phyloP scores from a whole-genome alignment of 768 basidiomycete species.

The Tricholoma matsutake region DNA sequence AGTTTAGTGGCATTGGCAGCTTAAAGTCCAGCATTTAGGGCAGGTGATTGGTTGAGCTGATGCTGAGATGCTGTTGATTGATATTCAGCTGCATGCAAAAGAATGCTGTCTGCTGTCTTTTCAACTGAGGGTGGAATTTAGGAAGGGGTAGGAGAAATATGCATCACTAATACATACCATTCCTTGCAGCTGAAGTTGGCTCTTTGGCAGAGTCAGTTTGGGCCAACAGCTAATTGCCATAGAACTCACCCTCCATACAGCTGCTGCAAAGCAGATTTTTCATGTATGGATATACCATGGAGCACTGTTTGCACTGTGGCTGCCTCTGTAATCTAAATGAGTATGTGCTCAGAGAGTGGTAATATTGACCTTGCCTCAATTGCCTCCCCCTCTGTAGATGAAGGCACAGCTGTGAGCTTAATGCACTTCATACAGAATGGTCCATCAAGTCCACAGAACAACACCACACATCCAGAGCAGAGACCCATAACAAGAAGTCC shows the following conservation, averaged over 20 bases:
- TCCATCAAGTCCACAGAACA: background rate
- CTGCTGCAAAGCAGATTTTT: background rate
- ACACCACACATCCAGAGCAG: background rate
- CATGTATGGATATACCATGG: background rate
- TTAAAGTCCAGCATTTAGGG: background rate
- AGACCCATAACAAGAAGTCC: background rate
- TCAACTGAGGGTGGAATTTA: background rate
- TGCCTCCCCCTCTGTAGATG: background rate
- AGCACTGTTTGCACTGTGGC: background rate
- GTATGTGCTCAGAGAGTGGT: no score
- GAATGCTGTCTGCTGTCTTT: background rate
- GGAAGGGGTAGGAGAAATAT: background rate
- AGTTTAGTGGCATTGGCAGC: slow-evolving; percentile 1
- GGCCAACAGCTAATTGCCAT: background rate
- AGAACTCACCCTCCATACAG: background rate
- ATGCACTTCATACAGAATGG: background rate
- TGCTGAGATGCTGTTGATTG: background rate
- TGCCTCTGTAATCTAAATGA: background rate
- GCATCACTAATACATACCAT: background rate
- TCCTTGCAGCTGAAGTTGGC: background rate
- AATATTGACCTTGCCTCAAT: no score
- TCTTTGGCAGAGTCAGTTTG: background rate
- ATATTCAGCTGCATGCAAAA: slow-evolving; percentile 1
- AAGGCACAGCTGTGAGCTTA: background rate
- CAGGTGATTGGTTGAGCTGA: background rate